Base-by-base conservation (phyloP, 164 flowering plant genomes). In the Litsea cubeba region DNA sequence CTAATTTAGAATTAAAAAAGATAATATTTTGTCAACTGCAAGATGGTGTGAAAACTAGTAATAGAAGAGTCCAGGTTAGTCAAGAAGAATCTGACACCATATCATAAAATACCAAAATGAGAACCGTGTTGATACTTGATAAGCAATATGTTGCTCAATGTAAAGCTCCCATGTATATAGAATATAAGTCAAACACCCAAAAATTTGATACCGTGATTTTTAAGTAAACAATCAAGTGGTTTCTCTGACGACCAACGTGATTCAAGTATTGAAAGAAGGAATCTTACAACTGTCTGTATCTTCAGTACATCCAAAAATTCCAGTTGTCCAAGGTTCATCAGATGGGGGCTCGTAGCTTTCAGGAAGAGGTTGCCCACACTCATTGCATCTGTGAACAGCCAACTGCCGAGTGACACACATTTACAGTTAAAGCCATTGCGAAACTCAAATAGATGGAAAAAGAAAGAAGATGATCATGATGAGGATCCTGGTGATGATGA, bases 311-410 rank as follows among this genome's bases (percentile, higher is more conserved):
- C 91, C 92, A 76, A 71, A 91, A 50, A 94, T 89, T 28, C 98
- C 98, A 72, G 92, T 91, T 0, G 85, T 79, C 97, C 98, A 94
- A 49, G 91, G 83, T 79, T 94, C 98, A 84, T 91, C 92, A 51
- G 91, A 85, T 4, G 98, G 98, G 15, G 93, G 94, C 69, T 86
- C 83, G 78, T 88, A 91, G 65, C 84, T 82, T 49, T 85, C 88
- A 7, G 98, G 98, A 69, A 94, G 82, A 8, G 85, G 71, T 79
- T 94, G 98, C 40, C 95, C 93, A 79, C 98, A 94, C 81, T 92
- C 92, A 24, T 12, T 25, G 74, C 98, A 94, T 81, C 81, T 86
- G 3, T 81, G 88, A 58, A 81, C 88, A 58, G 50, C 69, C 82
- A 91, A 79, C 96, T 94, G 77, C 35, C 66, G 73, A 64, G 24